Conservation (phyloP, 371 early-diverging fungal genomes). For the Mortierella sp. region DNA sequence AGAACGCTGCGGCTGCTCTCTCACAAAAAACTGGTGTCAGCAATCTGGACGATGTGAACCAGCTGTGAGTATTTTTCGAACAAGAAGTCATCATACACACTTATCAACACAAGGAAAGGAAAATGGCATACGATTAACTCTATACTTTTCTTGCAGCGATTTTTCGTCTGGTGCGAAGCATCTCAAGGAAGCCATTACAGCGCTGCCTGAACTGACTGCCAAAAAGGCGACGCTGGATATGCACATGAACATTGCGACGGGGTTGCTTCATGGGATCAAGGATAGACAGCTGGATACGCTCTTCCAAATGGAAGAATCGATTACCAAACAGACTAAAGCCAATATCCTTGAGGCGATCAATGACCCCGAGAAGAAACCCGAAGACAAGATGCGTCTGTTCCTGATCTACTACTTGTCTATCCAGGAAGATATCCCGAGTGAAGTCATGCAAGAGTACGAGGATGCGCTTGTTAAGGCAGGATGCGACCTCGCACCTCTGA, state of each 20-base stretch:
- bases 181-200: slow-evolving; percentile 91
- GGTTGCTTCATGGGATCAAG: slow-evolving; percentile 91
- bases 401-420: slow-evolving; percentile 86
- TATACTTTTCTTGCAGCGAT: slow-evolving; percentile 41
- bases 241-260: slow-evolving; percentile 98
- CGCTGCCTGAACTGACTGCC: slow-evolving; percentile 95
- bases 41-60: slow-evolving; percentile 87
- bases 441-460: slow-evolving; percentile 87
- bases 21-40: slow-evolving; percentile 87
- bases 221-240: slow-evolving; percentile 96
- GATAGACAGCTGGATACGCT: slow-evolving; percentile 96
- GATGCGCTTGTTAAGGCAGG: slow-evolving; percentile 80
- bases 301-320: slow-evolving; percentile 93
- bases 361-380: slow-evolving; percentile 83
- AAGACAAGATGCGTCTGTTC: slow-evolving; percentile 94
- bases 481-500: slow-evolving; percentile 77
- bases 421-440: slow-evolving; percentile 77
- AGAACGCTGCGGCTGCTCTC: slow-evolving; percentile 92
- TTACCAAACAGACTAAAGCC: slow-evolving; percentile 78
- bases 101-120: too few species aligned
- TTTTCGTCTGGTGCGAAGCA: slow-evolving; percentile 83
- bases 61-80: slow-evolving; percentile 61
- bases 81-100: too few species aligned
- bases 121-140: too few species aligned
- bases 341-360: slow-evolving; percentile 84